A percentile compares a stretch with the other conserved stretches of the same genome.
Conservation (phyloP, 306 rosid genomes). For the Lagenaria siceraria region DNA sequence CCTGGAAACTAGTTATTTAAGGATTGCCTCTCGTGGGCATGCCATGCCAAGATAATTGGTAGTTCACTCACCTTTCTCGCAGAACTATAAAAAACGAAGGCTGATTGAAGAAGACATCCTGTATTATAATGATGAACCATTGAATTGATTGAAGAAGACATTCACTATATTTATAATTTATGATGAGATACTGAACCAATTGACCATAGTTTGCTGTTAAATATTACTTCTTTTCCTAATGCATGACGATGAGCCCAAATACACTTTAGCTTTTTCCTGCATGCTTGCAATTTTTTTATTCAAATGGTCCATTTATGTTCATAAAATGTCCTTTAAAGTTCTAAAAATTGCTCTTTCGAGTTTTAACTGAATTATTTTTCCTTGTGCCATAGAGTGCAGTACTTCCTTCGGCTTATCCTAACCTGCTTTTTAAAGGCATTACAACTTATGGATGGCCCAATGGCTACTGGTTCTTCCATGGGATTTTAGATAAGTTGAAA, state of each 20-base stretch:
- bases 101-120: background rate
- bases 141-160: background rate
- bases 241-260: background rate
- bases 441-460: constrained; percentile 25
- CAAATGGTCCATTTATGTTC: background rate
- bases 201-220: background rate
- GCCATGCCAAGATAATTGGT: background rate
- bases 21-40: background rate
- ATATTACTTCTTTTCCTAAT: background rate
- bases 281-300: background rate
- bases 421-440: constrained; percentile 24
- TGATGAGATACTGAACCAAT: background rate
- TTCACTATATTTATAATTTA: background rate
- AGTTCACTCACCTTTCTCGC: background rate
- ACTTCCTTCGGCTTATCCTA: constrained; percentile 25
- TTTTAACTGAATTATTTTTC: background rate
- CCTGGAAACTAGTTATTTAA: background rate
- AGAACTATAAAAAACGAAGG: background rate
- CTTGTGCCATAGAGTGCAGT: constrained; percentile 22
- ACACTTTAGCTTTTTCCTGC: background rate
- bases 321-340: background rate
- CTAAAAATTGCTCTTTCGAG: background rate
- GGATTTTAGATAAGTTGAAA: constrained; percentile 22
- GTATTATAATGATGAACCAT: background rate
- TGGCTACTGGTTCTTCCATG: constrained; percentile 26